Conservation (phyloP, 306 rosid species). For the Castanea crenata region DNA sequence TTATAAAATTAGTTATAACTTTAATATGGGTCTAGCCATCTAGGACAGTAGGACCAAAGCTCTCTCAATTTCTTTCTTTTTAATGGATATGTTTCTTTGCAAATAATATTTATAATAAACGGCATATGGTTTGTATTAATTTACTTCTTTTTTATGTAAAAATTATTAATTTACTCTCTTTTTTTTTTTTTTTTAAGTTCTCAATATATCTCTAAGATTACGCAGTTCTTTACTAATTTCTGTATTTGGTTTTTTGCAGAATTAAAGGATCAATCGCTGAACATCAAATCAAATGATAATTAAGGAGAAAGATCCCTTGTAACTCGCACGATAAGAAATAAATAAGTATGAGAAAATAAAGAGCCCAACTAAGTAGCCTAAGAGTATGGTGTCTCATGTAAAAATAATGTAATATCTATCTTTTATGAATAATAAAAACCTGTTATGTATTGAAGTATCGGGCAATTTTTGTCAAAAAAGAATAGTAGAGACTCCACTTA, state of each 20-base stretch:
- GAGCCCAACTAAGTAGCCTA: background rate
- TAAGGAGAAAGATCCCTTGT: background rate
- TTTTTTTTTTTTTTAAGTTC: background rate
- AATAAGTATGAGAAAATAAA: background rate
- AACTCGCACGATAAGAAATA: background rate
- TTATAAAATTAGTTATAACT: no score
- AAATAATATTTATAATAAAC: no score
- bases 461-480: no score
- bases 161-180: no score
- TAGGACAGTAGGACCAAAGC: no score
- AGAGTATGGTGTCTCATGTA: background rate
- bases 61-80: no score
- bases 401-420: background rate
- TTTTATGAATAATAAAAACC: background rate
- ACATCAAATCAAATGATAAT: background rate
- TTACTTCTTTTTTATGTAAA: no score
- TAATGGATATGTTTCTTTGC: no score
- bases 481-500: background rate
- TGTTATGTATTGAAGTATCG: background rate
- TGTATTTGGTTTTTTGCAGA: background rate
- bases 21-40: no score
- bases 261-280: background rate
- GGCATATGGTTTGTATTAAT: no score
- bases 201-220: background rate
- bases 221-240: background rate